Base-by-base conservation (phyloP, 257 asterid species). In the Solanum peruvianum region DNA sequence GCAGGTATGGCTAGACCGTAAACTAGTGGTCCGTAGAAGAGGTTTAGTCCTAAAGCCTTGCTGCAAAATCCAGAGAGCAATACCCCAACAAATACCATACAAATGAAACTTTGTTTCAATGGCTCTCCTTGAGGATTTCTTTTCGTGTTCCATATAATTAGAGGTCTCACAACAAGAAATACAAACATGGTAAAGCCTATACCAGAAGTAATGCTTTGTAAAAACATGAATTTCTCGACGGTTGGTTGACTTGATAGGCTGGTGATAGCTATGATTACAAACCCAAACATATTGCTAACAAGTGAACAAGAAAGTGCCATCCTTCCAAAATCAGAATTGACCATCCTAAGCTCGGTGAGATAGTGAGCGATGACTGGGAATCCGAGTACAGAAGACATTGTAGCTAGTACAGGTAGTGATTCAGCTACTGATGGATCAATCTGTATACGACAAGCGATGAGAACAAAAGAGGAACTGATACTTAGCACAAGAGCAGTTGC, bases 361-460 rank as follows among this genome's bases (percentile, higher is more conserved):
- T 89, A 89, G 72, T 87, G 93, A 0, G 93, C 94, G 7, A 91
- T 71, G 83, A 91, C 71, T 0, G 94, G 94, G 31, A 92, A 91
- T 10, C 87, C 86, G 6, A 89, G 86, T 25, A 92, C 86, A 12
- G 93, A 92, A 3, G 91, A 88, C 42, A 82, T 21, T 2, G 62
- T 31, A 4, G 90, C 90, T 12, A 89, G 89, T 37, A 69, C 77
- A 4, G 88, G 88, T 20, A 91, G 90, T 9, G 91, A 86, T n/a
- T 15, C 10, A 35, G 85, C 37, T 42, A 88, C 49, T 6, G 56
- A 25, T 14, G 69, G 60, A 0, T 85, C 90, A 27, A 82, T 2
- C 9, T 62, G 14, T 37, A 73, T 5, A 0, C 31, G 16, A 0
- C 67, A 62, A 13, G 3, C 33, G 20, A 82, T 45, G 8, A 90